phyloP scores from a whole-genome alignment of 2,329 filamentous ascomycete species.

The Fusarium papillatum region DNA sequence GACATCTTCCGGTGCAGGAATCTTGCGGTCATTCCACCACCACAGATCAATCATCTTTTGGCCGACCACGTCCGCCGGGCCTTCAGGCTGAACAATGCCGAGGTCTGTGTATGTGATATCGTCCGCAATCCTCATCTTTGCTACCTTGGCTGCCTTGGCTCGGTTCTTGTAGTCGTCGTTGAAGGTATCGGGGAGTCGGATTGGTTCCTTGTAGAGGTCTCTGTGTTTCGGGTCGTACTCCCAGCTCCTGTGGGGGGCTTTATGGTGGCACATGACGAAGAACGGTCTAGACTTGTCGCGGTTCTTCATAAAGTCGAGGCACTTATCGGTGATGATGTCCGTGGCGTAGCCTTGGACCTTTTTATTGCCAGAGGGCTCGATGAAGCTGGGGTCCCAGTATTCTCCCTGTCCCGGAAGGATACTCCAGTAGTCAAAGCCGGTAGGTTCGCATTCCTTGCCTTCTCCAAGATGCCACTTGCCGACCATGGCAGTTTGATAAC shows the following conservation, averaged over 20 bases:
- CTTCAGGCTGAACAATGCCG: constrained; percentile 64
- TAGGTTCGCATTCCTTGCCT: constrained; percentile 57
- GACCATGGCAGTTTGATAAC: constrained; percentile 65
- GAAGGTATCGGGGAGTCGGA: constrained; percentile 64
- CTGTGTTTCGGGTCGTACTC: constrained; percentile 63
- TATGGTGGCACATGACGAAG: constrained; percentile 69
- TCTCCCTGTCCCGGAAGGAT: constrained; percentile 65
- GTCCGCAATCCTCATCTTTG: constrained; percentile 65
- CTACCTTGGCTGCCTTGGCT: constrained; percentile 60
- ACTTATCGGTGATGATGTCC: constrained; percentile 66
- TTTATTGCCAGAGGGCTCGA: constrained; percentile 51
- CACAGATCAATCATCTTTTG: constrained; percentile 55
- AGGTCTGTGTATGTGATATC: constrained; percentile 66
- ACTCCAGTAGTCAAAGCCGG: constrained; percentile 65
- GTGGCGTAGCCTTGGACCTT: constrained; percentile 59
- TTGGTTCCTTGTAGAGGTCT: constrained; percentile 59
- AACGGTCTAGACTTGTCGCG: constrained; percentile 56
- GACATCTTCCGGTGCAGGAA: not conserved
- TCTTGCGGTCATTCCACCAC: not conserved
- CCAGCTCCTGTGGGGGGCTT: constrained; percentile 66
- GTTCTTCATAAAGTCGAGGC: constrained; percentile 54
- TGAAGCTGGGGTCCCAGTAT: constrained; percentile 65
- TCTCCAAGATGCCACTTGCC: constrained; percentile 68
- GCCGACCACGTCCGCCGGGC: constrained; percentile 54
- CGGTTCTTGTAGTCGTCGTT: constrained; percentile 67